These are phyloP conservation scores for Mycena sanguinolenta DNA, from an alignment of 768 basidiomycete species.

Conservation along the genomic window DNA sequence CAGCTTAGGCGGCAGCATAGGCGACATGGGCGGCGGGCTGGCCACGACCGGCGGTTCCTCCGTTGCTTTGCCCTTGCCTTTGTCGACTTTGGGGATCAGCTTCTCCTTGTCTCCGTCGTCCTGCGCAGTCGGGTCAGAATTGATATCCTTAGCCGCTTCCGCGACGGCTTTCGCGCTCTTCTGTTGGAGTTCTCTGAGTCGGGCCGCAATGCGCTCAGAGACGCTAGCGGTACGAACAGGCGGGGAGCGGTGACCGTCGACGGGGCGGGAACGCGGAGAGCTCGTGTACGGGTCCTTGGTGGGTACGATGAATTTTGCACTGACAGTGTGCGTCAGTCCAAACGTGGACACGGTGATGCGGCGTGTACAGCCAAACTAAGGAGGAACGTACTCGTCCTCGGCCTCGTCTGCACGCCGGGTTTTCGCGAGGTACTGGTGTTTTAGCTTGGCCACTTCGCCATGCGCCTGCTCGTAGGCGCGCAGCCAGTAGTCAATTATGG, in stretches of 20 bases:
- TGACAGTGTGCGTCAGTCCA: conserved; percentile 45
- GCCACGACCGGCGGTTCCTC: conserved; percentile 54
- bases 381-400: conserved; percentile 86
- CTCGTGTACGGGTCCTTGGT: conserved; percentile 84
- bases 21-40: conserved; percentile 77
- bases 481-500: conserved; percentile 76
- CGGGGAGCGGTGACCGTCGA: conserved; percentile 62
- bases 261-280: conserved; percentile 78
- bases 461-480: conserved; percentile 78
- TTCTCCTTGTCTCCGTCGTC: conserved; percentile 49
- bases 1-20: conserved; percentile 64
- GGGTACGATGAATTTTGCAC: conserved; percentile 87
- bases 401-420: conserved; percentile 90
- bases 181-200: conserved; percentile 84
- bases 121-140: background rate
- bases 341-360: conserved; percentile 34
- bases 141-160: conserved; percentile 47
- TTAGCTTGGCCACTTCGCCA: conserved; percentile 78
- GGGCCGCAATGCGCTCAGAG: conserved; percentile 87
- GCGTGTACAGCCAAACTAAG: conserved; percentile 8
- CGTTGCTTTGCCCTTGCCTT: conserved; percentile 82
- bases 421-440: conserved; percentile 82
- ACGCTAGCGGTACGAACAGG: conserved; percentile 82
- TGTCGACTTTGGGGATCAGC: conserved; percentile 75
- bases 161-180: conserved; percentile 53